phyloP scores from a whole-genome alignment of 75 land plant genomes.

The Isoetes taiwanensis region DNA sequence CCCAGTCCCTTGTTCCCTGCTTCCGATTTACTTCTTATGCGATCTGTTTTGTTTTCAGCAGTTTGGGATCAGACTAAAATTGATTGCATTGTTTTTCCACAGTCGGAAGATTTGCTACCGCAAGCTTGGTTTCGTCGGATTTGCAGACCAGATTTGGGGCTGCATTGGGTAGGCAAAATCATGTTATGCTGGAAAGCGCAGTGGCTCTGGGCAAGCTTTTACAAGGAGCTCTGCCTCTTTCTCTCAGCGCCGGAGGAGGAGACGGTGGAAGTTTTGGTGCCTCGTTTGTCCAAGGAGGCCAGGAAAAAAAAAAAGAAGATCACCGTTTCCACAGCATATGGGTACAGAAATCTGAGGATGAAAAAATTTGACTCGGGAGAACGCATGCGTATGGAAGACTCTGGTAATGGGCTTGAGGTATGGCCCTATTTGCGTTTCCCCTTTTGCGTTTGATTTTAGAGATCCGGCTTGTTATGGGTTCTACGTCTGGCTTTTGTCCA shows the following conservation, averaged over 20 bases:
- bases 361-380: too few species aligned
- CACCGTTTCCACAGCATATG: background rate
- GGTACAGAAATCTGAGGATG: too few species aligned
- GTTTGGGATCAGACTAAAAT: background rate
- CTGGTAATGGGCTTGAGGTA: too few species aligned
- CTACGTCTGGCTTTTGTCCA: too few species aligned
- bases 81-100: constrained; percentile 4
- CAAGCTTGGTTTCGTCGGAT: constrained; percentile 52
- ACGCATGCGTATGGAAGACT: too few species aligned
- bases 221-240: constrained; percentile 37
- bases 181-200: constrained; percentile 36
- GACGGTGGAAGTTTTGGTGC: constrained; percentile 65
- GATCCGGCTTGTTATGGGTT: too few species aligned
- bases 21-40: background rate
- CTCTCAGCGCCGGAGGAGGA: constrained; percentile 28
- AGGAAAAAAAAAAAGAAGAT: constrained; percentile 18
- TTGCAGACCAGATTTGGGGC: too few species aligned
- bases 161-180: too few species aligned
- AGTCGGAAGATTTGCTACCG: constrained; percentile 77
- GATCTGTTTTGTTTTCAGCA: background rate
- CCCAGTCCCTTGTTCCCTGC: background rate
- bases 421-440: too few species aligned
- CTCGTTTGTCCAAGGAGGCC: constrained; percentile 27
- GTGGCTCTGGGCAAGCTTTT: constrained; percentile 38
- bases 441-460: too few species aligned